Conservation (phyloP, 768 basidiomycete species). For the Mycena galopus region DNA sequence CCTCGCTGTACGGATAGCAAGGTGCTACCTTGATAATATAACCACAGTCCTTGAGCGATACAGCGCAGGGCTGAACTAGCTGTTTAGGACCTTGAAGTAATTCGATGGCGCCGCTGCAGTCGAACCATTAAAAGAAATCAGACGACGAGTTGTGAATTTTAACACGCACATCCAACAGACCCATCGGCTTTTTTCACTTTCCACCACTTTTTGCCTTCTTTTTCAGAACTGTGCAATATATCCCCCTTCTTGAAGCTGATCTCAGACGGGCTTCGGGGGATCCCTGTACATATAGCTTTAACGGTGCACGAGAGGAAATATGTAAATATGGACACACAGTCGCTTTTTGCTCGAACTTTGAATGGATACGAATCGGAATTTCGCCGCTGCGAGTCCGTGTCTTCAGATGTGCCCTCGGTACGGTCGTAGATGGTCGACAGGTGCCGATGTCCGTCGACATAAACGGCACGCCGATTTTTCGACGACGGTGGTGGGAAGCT, state of each 20-base stretch:
- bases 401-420: background rate
- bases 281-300: constrained; percentile 43
- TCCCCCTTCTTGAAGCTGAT: constrained; percentile 83
- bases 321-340: constrained; percentile 26
- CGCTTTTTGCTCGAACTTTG: constrained; percentile 28
- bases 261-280: constrained; percentile 73
- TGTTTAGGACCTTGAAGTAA: constrained; percentile 30
- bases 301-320: background rate
- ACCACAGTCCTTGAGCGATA: too few relatives aligned
- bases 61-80: background rate
- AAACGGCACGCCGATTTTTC: constrained; percentile 27
- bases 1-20: too few relatives aligned
- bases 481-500: constrained; percentile 19
- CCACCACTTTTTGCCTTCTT: constrained; percentile 74
- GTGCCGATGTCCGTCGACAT: constrained; percentile 22
- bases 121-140: background rate
- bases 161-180: constrained; percentile 61
- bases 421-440: constrained; percentile 33
- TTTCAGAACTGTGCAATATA: constrained; percentile 78
- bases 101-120: constrained; percentile 33
- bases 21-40: too few relatives aligned
- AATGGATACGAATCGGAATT: constrained; percentile 26
- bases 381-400: constrained; percentile 5
- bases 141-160: background rate
- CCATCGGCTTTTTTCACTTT: constrained; percentile 73